Conservation (phyloP, 1,284 basidiomycete genomes). For the Ceratobasidium sp. region DNA sequence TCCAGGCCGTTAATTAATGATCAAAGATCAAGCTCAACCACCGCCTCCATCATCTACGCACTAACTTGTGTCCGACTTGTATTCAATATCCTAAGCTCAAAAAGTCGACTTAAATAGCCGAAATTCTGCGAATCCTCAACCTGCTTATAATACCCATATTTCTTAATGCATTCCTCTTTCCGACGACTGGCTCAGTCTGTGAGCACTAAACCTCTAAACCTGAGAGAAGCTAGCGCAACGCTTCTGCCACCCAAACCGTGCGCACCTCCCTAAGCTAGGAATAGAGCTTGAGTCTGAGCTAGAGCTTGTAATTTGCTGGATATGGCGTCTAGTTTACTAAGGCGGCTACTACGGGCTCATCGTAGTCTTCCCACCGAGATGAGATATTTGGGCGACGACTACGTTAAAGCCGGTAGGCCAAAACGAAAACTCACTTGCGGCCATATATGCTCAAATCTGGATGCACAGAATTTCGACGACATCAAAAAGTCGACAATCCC, state of each 20-base stretch:
- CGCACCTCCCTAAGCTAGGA: conserved; percentile 53
- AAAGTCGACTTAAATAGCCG: too few relatives aligned
- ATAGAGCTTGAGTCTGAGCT: conserved; percentile 45
- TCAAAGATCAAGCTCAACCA: background rate
- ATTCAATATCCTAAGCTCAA: background rate
- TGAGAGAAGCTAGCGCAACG: conserved; percentile 74
- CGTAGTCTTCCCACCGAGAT: conserved; percentile 81
- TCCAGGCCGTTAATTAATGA: too few relatives aligned
- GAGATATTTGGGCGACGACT: conserved; percentile 87
- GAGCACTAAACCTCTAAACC: conserved; percentile 71
- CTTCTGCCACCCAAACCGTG: conserved; percentile 87
- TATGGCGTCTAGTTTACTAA: conserved; percentile 87
- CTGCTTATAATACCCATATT: background rate
- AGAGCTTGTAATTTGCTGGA: conserved; percentile 17
- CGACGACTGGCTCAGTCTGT: conserved; percentile 74
- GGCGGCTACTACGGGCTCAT: conserved; percentile 84
- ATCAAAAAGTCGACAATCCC: conserved; percentile 83
- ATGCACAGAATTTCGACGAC: conserved; percentile 81
- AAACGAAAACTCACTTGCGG: background rate
- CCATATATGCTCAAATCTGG: background rate
- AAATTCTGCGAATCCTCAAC: too few relatives aligned
- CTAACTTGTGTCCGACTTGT: background rate
- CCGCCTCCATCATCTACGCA: background rate
- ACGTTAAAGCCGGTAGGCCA: conserved; percentile 81
- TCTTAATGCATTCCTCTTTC: conserved; percentile 63